phyloP scores from a whole-genome alignment of 129 eudicot genomes.

The Mikania micrantha region DNA sequence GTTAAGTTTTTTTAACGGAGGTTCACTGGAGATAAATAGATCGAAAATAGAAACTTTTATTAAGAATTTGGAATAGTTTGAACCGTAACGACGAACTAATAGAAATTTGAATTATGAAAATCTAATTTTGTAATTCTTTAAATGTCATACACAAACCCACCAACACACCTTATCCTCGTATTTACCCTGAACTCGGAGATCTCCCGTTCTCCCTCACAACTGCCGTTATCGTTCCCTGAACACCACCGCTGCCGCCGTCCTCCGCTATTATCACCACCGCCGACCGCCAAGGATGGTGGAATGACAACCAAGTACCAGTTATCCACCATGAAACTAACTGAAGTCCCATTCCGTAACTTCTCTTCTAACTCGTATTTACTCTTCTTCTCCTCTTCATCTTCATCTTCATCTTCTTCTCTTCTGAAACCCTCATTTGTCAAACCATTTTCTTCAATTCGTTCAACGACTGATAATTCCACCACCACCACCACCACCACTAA shows the following conservation, averaged over 20 bases:
- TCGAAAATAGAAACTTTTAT: too few relatives aligned
- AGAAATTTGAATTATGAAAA: too few relatives aligned
- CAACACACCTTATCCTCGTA: background rate
- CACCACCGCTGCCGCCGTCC: background rate
- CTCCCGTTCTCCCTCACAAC: background rate
- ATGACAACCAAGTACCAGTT: conserved; percentile 10
- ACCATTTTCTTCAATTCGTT: conserved; percentile 35
- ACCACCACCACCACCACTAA: background rate
- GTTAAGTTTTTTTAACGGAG: too few relatives aligned
- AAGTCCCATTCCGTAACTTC: conserved; percentile 40
- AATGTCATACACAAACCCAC: background rate
- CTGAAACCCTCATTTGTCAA: conserved; percentile 28
- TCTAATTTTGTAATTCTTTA: too few relatives aligned
- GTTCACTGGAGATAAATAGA: too few relatives aligned
- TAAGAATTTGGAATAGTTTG: too few relatives aligned
- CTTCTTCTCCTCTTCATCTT: conserved; percentile 24
- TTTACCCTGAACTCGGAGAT: background rate
- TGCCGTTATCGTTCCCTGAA: background rate
- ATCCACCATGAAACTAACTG: conserved; percentile 41
- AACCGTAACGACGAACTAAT: too few relatives aligned
- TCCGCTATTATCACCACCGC: background rate
- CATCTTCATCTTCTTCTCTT: conserved; percentile 17
- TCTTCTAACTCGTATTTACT: conserved; percentile 24
- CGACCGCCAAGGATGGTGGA: conserved; percentile 4
- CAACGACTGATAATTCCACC: conserved; percentile 20